Evolutionary conservation across 495 filamentous ascomycete genomes (phyloP).

Genomic region (Podospora tetraspora): DNA sequence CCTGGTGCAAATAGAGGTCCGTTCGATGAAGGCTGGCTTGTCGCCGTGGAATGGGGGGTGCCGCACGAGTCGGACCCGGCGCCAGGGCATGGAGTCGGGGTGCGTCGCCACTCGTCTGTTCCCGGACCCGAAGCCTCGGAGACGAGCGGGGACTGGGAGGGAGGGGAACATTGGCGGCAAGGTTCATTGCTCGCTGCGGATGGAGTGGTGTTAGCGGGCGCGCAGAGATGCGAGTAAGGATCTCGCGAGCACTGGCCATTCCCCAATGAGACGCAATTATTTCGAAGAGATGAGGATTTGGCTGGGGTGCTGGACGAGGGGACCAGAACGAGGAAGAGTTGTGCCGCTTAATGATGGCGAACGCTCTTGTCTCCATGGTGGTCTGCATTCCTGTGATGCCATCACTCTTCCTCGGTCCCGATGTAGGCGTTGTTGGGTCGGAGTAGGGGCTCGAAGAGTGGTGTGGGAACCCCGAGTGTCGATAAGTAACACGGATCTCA

Average conservation of each 20-base stretch:
- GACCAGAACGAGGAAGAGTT: conserved; percentile 38
- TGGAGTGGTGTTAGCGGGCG: conserved; percentile 12
- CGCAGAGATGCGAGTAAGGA: conserved; percentile 32
- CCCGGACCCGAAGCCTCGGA: background rate
- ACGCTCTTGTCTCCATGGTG: conserved; percentile 39
- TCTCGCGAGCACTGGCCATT: conserved; percentile 29
- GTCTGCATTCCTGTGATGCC: conserved; percentile 29
- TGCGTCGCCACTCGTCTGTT: conserved; percentile 13
- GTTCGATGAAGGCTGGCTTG: conserved; percentile 26
- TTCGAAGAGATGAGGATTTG: conserved; percentile 35
- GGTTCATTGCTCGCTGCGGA: background rate
- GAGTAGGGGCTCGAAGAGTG: background rate
- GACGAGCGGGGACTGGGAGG: background rate
- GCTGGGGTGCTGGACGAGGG: conserved; percentile 22
- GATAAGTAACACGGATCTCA: conserved; percentile 43
- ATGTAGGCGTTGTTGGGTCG: background rate
- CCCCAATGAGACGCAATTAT: conserved; percentile 45
- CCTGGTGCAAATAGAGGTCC: background rate
- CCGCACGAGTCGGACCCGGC: conserved; percentile 12
- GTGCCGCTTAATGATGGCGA: conserved; percentile 39
- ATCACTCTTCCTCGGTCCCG: conserved; percentile 12
- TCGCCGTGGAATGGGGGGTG: conserved; percentile 30
- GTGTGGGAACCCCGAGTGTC: conserved; percentile 45
- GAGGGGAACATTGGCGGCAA: background rate
- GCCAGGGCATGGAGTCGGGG: background rate